These are phyloP conservation scores for Pinguiococcus pyrenoidosus DNA, from an alignment of 108 stramenopile genomes.

Conservation along the genomic window DNA sequence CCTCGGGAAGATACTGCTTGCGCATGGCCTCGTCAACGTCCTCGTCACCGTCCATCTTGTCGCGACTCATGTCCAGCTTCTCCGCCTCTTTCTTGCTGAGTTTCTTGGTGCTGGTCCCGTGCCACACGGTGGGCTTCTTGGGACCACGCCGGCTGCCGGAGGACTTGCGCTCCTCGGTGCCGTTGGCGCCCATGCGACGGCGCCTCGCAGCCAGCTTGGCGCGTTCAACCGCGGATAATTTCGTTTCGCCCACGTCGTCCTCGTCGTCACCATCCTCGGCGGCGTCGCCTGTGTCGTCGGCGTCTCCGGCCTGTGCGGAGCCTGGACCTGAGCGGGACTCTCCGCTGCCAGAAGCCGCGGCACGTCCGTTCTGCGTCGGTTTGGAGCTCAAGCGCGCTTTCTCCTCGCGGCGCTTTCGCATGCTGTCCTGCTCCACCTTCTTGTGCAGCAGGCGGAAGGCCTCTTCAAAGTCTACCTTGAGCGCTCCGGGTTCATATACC, in stretches of 20 bases:
- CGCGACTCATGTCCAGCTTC: conserved; percentile 21
- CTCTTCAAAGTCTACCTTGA: no score
- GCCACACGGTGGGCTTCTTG: conserved; percentile 33
- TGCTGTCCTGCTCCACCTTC: no score
- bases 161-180: background rate
- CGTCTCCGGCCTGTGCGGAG: background rate
- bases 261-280: background rate
- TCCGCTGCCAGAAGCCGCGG: background rate
- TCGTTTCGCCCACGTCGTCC: background rate
- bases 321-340: background rate
- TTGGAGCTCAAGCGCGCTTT: no score
- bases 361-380: background rate
- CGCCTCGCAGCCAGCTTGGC: background rate
- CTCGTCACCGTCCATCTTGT: background rate
- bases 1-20: conserved; percentile 63
- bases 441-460: background rate
- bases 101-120: conserved; percentile 15
- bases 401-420: no score
- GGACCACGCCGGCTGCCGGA: no score
- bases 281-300: background rate
- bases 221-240: background rate
- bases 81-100: conserved; percentile 20
- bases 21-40: conserved; percentile 31
- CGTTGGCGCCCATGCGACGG: background rate
- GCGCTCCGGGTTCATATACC: no score